Base-by-base conservation (phyloP, 2,329 filamentous ascomycete species). In the Ophiostoma triangulosporum region DNA sequence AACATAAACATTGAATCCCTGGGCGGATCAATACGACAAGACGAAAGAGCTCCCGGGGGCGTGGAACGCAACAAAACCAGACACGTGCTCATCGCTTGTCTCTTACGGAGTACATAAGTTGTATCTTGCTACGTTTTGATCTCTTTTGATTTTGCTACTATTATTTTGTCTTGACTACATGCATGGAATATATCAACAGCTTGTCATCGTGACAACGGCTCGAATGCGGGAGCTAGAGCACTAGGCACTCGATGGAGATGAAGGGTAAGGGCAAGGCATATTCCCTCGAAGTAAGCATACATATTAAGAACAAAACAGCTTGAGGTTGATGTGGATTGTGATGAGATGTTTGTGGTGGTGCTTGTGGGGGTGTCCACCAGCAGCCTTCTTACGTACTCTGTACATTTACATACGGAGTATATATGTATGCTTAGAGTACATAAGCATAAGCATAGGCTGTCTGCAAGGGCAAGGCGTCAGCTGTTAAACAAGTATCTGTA, bases 251-350 rank as follows among this genome's bases (percentile, higher is more conserved):
- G 24, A 31, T 38, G 35, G 46, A 36, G 38, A 48, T 20, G 48
- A 36, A 32, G 27, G 38, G n/a, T n/a, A n/a, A n/a, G n/a, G 38
- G 38, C 12, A 14, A 15, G 24, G 38, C 38, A 24, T 20, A 43
- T 17, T 43, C 38, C 11, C 38, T 20, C 14, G 15, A 43, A 24
- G 38, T 20, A 20, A 43, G 12, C 14, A 43, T 50, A n/a, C n/a
- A n/a, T 31, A 14, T 22, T 14, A 43, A 50, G 45, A 46, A 24
- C 38, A 38, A 54, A 54, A 54, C 48, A 51, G 38, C 48, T 54
- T 40, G 38, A 51, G 40, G n/a, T 40, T 52, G 20, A 43, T 43
- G 38, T 43, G 38, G 38, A 43, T 43, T 24, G 11, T 43, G 29
- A 35, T 12, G 20, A 15, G 11, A 32, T 46, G 31, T 12, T 38